Evolutionary conservation across 2,329 filamentous ascomycete species (phyloP).

Genomic region (Epichloe aotearoae): DNA sequence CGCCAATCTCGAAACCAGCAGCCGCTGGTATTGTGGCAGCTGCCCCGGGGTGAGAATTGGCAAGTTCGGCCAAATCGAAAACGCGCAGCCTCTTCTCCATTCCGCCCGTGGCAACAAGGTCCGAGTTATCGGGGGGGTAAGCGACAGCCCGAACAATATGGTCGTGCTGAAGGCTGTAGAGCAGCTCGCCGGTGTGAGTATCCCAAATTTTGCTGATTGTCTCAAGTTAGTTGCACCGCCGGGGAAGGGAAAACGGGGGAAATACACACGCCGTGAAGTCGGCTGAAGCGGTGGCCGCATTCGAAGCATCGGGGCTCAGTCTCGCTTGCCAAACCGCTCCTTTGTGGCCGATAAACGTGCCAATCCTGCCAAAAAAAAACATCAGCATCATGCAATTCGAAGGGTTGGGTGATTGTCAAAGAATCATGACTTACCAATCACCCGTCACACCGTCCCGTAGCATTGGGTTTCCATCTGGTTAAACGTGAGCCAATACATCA

Average conservation of each 20-base stretch:
- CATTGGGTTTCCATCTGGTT: conserved; percentile 89
- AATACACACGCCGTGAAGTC: conserved; percentile 76
- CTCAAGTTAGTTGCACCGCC: not conserved
- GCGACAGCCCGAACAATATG: conserved; percentile 93
- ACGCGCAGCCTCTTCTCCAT: conserved; percentile 94
- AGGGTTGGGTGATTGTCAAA: not conserved
- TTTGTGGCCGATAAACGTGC: conserved; percentile 96
- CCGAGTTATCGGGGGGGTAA: conserved; percentile 70
- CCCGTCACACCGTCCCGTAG: conserved; percentile 91
- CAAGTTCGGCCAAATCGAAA: conserved; percentile 64
- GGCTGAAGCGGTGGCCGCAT: conserved; percentile 85
- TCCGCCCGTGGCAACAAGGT: conserved; percentile 85
- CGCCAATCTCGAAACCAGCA: conserved; percentile 72
- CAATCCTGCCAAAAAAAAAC: conserved; percentile 55
- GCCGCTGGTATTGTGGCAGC: conserved; percentile 42
- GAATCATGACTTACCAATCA: conserved; percentile 52
- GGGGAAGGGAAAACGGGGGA: not conserved
- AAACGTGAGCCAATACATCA: not conserved
- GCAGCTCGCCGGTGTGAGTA: conserved; percentile 80
- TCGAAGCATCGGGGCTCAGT: conserved; percentile 73
- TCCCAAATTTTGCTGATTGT: conserved; percentile 83
- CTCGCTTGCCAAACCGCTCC: conserved; percentile 95
- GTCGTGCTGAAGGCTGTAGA: conserved; percentile 77
- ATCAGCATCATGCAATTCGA: not conserved
- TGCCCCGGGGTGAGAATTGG: conserved; percentile 24